Evolutionary conservation across 1,284 basidiomycete genomes (phyloP).

Genomic region (Puccinia hordei): DNA sequence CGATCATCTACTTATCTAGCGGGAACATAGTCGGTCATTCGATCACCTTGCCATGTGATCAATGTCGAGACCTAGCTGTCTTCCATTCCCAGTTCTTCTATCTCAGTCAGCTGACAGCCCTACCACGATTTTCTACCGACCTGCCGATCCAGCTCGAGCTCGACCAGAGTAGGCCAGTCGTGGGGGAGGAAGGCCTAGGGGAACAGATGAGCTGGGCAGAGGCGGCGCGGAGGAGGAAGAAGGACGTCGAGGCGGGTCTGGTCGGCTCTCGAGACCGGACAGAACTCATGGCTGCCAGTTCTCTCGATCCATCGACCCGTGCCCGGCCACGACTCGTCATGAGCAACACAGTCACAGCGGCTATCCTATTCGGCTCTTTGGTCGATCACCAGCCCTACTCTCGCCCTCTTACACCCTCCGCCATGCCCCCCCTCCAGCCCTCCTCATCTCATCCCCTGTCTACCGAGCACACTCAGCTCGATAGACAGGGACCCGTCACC

Average conservation of each 20-base stretch:
- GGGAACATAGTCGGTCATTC: constrained; percentile 46
- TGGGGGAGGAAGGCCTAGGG: background rate
- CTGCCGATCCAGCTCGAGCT: background rate
- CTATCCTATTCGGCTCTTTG: background rate
- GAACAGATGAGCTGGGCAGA: background rate
- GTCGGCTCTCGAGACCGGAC: background rate
- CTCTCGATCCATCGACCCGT: background rate
- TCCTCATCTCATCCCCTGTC: background rate
- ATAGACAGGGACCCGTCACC: background rate
- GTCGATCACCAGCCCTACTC: background rate
- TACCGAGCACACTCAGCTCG: background rate
- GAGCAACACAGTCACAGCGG: background rate
- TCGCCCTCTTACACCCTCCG: too few species aligned
- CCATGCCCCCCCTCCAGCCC: too few species aligned
- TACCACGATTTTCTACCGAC: constrained; percentile 33
- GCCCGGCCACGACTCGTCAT: background rate
- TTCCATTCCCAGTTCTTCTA: constrained; percentile 30
- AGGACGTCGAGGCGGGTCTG: background rate
- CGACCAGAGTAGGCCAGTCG: background rate
- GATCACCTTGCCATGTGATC: background rate
- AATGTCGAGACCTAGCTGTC: constrained; percentile 7
- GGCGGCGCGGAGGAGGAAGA: background rate
- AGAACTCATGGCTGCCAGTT: background rate
- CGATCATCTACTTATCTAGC: background rate
- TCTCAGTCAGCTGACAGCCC: background rate